Evolutionary conservation across 2,329 filamentous ascomycete species (phyloP), one percentile per base, ranked within the genome.

Genomic region (Chaetomium strumarium): DNA sequence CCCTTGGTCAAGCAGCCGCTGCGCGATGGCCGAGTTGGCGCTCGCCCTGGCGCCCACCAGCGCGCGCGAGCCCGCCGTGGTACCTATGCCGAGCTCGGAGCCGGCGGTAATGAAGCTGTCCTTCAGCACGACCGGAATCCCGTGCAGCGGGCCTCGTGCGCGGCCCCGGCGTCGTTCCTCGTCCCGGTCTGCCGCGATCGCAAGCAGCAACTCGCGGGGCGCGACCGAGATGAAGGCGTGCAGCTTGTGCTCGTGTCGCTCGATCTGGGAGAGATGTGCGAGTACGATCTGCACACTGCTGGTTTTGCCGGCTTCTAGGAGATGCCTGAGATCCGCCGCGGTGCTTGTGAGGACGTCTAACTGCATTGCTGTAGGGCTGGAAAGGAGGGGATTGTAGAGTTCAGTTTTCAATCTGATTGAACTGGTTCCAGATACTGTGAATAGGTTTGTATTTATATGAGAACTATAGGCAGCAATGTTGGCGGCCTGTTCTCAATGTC

Each of bases 61-160:
- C 10, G 46, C 46, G n/a, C 29, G 40, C 16, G 46, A 29, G 7
- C 46, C 46, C 16, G 37, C 36, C 11, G 46, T 48, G 1, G 46
- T 48, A 1, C n/a, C 36, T 36, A 48, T 48, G 24, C 46, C 36
- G 4, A 40, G 24, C 16, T 20, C 36, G 12, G 46, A 14, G 11
- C n/a, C n/a, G n/a, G 36, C 36, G 8, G 46, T 48, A 10, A 40
- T 40, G 20, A 48, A 40, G n/a, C 12, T 31, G 37, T 48, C 46
- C 46, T 48, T 48, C 20, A 48, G 24, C 11, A 40, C 37, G 46
- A 48, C 33, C 14, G 46, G 46, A 13, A 48, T 48, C 14, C 46
- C 46, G 33, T 48, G 46, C n/a, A 48, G 16, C 2, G 46, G 36
- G 11, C 46, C 36, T 6, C 46, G 20, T 4, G 17, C 10, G 12